These are phyloP conservation scores for Senna tora DNA, from an alignment of 306 rosid species.

Conservation along the genomic window DNA sequence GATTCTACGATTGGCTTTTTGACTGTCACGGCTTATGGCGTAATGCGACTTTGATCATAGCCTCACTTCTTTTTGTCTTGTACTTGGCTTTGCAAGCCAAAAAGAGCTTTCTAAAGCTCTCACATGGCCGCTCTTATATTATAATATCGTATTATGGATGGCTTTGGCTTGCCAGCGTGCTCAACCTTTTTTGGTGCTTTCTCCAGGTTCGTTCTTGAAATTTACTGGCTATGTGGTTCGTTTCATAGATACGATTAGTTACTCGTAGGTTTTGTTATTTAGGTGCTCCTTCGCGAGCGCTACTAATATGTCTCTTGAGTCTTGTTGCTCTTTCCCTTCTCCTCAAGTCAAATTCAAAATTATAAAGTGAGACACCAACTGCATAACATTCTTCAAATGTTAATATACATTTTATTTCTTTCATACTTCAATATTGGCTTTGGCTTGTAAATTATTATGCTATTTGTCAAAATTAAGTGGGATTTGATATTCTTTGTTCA, in stretches of 20 bases:
- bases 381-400: constrained; percentile 1
- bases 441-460: not conserved
- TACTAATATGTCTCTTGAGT: too few species aligned
- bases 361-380: not conserved
- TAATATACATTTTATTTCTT: not conserved
- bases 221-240: not conserved
- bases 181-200: constrained; percentile 70
- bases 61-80: constrained; percentile 49
- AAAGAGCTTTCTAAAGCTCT: constrained; percentile 41
- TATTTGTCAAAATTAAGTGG: not conserved
- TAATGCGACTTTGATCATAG: constrained; percentile 37
- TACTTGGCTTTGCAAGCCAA: constrained; percentile 48
- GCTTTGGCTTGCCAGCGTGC: constrained; percentile 55
- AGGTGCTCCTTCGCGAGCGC: not conserved
- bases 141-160: constrained; percentile 45
- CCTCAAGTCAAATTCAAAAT: not conserved
- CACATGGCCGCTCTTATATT: constrained; percentile 49
- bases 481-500: not conserved
- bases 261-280: not conserved
- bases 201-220: constrained; percentile 62
- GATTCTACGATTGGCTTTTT: constrained; percentile 52
- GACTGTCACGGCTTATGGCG: constrained; percentile 67
- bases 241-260: not conserved
- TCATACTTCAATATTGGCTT: not conserved
- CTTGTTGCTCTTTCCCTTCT: not conserved